Evolutionary conservation across 805 yeast genomes (phyloP), one percentile per base, ranked within the genome.

Genomic region (Nematodospora valgi): DNA sequence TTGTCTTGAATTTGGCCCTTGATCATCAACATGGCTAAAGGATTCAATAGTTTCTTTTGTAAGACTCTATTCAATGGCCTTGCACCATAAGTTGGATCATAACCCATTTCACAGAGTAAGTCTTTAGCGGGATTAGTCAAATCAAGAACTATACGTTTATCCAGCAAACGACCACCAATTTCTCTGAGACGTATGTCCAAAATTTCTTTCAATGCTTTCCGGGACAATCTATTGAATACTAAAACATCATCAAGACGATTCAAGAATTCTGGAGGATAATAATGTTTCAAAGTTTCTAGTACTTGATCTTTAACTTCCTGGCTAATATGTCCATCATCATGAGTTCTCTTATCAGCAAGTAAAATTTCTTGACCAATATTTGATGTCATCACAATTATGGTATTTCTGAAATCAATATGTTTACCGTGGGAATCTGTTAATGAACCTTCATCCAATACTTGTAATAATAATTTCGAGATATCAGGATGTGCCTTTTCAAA

Each of bases 401-500:
- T 86, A 58, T 93, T 93, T 47, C 89, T 78, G 77, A 91, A 91
- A 58, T 93, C 97, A 32, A 93, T 87, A 46, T 82, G 84, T 40
- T 88, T 86, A 20, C 98, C 98, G 52, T 88, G 95, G 2, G 96
- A 83, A 56, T 91, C 98, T 0, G 98, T 91, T 48, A 91, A 71
- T 35, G 84, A 78, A 38, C 98, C 98, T 60, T 91, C 98, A 59
- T 91, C 98, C 35, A 91, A 68, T 0, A 91, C 98, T 60, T 93
- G 98, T 40, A 91, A 65, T 32, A 91, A 67, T 26, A 91, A 71
- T 61, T 93, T 93, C 20, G 95, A 80, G n/a, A 91, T 83, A 60
- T 91, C 98, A 2, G 88, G 83, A 58, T 93, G 98, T 0, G 98
- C 98, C 60, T 91, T 91, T 52, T 91, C 98, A 59, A 91, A 86